These are phyloP conservation scores for Linanthus parryae DNA, from an alignment of 148 eudicot species.

Conservation along the genomic window DNA sequence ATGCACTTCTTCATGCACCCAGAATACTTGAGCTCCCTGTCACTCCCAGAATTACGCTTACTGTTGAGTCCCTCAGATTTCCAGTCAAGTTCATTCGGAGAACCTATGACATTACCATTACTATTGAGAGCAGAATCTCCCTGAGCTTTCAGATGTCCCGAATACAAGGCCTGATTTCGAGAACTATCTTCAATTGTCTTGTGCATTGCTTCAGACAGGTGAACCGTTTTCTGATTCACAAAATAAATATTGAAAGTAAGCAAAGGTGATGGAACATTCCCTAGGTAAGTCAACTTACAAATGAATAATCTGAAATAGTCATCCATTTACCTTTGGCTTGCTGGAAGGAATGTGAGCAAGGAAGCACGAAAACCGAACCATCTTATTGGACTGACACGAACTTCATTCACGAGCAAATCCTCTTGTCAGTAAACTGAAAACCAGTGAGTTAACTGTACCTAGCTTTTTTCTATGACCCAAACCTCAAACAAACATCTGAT, in stretches of 20 bases:
- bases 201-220: constrained; percentile 58
- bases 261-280: background rate
- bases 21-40: constrained; percentile 20
- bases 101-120: constrained; percentile 16
- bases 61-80: constrained; percentile 53
- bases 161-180: constrained; percentile 20
- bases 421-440: constrained; percentile 13
- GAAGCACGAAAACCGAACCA: constrained; percentile 86
- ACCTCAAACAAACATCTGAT: constrained; percentile 10
- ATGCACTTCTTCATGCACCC: constrained; percentile 43
- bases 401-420: constrained; percentile 25
- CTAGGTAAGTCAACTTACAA: constrained; percentile 1
- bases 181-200: constrained; percentile 52
- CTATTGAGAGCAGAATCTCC: constrained; percentile 12
- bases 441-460: background rate
- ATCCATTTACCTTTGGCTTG: constrained; percentile 64
- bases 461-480: constrained; percentile 8
- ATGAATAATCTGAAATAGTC: constrained; percentile 6
- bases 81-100: constrained; percentile 30
- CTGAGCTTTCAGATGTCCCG: constrained; percentile 15
- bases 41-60: constrained; percentile 24
- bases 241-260: constrained; percentile 4
- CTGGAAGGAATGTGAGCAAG: constrained; percentile 34
- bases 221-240: constrained; percentile 49
- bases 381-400: constrained; percentile 20